Base-by-base conservation (phyloP, 345 rosid species). In the Acer yangbiense region DNA sequence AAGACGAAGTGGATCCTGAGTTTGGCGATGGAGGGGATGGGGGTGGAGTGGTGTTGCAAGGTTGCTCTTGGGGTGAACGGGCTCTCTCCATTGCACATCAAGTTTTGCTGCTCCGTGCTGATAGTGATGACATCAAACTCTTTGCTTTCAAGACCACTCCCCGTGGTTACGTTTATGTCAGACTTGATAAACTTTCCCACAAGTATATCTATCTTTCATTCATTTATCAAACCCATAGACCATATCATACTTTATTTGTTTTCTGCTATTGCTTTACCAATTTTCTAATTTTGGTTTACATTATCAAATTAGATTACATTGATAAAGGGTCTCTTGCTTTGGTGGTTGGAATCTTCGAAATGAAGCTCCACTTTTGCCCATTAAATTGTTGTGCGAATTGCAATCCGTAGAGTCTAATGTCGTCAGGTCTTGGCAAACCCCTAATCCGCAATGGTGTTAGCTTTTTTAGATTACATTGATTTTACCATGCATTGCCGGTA, bases 11-110 rank as follows among this genome's bases (percentile, higher is more conserved):
- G 43, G 92, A 90, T 80, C 78, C 99, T 27, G 58, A 88, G 97
- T 60, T 85, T 78, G 95, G 94, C 4, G 98, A 95, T 83, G 98
- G 98, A 72, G 93, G 93, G 69, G 90, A 90, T 83, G 99, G 98
- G 58, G 98, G 99, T 77, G 98, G 99, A 73, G 57, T 93, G 77
- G 94, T 85, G 69, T 79, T 92, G 43, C 87, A 89, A 86, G 85
- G 85, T 69, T 89, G 92, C 13, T 74, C 90, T 11, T 93, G 93
- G 99, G 98, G 96, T 41, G 91, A 93, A 71, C 84, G 63, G 67
- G 90, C 74, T 82, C 92, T 92, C 35, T 86, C 90, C 64, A 89
- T 91, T 82, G 93, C 97, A 64, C 71, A 20, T 2, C 86, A 93
- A 71, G 89, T 86, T 62, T 66, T 93, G 81, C 81, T 74, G 23